Base-by-base conservation (phyloP, 208 protist species). In the Blechomonas ayalai region DNA sequence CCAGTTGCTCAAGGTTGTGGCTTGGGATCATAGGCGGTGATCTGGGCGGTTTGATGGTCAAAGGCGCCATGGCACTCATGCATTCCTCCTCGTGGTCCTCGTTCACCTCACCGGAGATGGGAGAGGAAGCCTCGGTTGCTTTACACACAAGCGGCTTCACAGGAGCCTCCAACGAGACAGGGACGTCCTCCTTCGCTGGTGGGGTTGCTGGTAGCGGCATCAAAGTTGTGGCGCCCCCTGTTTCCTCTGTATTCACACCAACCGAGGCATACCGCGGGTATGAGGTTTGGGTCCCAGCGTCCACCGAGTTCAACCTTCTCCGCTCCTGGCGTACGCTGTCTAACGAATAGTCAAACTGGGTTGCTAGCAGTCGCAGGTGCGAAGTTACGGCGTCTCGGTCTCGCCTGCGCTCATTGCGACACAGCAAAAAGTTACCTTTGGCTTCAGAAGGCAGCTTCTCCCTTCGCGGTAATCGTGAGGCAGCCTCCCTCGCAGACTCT, bases 271-370 rank as follows among this genome's bases (percentile, higher is more conserved):
- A 65, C 5, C 44, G 52, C 19, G 63, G 45, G 0, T 43, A 54
- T 34, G 44, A 13, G 0, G 66, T 83, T 27, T 83, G 74, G 13
- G 74, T 67, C 19, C 68, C 69, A 7, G 60, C 62, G 0, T 66
- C 54, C 19, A 9, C 12, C 18, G 28, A 36, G 12, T 26, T 29
- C 16, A 18, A 27, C 27, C 38, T 28, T n/a, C 37, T 25, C 0
- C 40, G 37, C 1, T 52, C 45, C 18, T 51, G 38, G 39, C 42
- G 52, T n/a, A 71, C 39, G 12, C 44, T 38, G 13, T 64, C 53
- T 0, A 67, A 56, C 2, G 68, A 68, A 32, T 58, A 58, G 16
- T 54, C 25, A 28, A 74, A 78, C 59, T 78, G 68, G 4, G 52
- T 43, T 0, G 65, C 66, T 8, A 63, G 22, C 3, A 71, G 41